Evolutionary conservation across 129 eudicot genomes (phyloP).

Genomic region (Ambrosia artemisiifolia): DNA sequence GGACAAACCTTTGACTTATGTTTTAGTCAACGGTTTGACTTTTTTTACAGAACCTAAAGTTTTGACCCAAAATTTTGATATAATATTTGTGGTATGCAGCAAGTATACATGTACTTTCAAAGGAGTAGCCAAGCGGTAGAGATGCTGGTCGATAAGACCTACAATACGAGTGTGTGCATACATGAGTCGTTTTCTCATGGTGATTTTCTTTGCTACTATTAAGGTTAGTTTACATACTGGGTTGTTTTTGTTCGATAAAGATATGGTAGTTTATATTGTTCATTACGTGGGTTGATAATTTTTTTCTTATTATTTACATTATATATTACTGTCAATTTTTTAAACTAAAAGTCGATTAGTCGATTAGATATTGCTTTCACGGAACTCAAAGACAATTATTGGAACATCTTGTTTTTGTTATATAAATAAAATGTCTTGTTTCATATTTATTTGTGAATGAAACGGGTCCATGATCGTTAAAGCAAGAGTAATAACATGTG

Average conservation of each 20-base stretch:
- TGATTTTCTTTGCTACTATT: constrained; percentile 4
- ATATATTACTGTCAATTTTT: too few species aligned
- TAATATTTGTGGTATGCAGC: constrained; percentile 55
- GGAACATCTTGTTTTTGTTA: too few species aligned
- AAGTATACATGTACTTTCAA: constrained; percentile 95
- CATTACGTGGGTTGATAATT: not conserved
- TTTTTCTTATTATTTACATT: not conserved
- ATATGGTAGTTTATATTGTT: constrained; percentile 1
- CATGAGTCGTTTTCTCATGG: not conserved
- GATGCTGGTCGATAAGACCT: constrained; percentile 59
- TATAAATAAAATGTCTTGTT: too few species aligned
- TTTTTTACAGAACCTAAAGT: not conserved
- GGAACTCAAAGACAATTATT: too few species aligned
- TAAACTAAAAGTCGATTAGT: too few species aligned
- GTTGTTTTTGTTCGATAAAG: not conserved
- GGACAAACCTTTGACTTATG: not conserved
- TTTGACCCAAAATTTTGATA: not conserved
- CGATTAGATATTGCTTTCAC: too few species aligned
- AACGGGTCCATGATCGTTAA: too few species aligned
- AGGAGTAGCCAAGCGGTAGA: constrained; percentile 84
- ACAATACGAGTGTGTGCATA: constrained; percentile 27
- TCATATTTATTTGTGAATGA: too few species aligned
- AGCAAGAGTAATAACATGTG: too few species aligned
- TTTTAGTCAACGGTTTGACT: not conserved
- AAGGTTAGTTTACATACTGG: not conserved